Conservation (phyloP, 1,284 basidiomycete genomes). For the Psilocybe mexicana region DNA sequence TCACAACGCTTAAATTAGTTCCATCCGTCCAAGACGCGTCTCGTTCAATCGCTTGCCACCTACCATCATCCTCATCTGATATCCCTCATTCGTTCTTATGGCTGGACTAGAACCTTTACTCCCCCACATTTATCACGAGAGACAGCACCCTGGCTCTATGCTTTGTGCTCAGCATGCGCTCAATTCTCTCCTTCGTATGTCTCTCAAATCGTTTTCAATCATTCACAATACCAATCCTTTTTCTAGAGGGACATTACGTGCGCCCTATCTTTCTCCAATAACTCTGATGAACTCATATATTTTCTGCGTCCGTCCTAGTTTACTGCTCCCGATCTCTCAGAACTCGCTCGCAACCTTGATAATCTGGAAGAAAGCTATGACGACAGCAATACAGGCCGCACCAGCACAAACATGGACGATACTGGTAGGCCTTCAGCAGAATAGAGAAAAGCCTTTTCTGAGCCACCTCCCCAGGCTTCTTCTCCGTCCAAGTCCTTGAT, state of each 20-base stretch:
- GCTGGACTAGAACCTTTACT: conserved; percentile 54
- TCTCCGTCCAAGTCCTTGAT: conserved; percentile 83
- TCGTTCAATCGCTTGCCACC: background rate
- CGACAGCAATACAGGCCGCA: conserved; percentile 41
- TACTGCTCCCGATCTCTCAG: conserved; percentile 83
- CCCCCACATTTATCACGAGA: conserved; percentile 73
- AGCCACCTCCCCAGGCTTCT: conserved; percentile 60
- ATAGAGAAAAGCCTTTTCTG: background rate
- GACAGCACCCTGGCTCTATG: conserved; percentile 75
- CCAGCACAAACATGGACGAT: conserved; percentile 86
- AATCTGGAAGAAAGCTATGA: conserved; percentile 60
- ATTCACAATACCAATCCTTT: conserved; percentile 7
- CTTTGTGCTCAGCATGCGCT: conserved; percentile 86
- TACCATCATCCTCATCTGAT: background rate
- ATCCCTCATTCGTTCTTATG: conserved; percentile 37
- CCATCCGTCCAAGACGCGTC: conserved; percentile 4
- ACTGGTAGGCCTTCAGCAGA: conserved; percentile 49
- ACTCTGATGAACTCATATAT: conserved; percentile 7
- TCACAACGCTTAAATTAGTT: conserved; percentile 1
- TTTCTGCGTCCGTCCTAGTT: conserved; percentile 49
- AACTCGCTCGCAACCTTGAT: conserved; percentile 74
- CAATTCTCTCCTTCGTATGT: conserved; percentile 76
- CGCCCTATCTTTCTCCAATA: background rate
- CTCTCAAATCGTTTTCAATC: conserved; percentile 1
- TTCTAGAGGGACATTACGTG: conserved; percentile 71